Conservation (phyloP, 768 basidiomycete species). For the Dioszegia aurantiaca region DNA sequence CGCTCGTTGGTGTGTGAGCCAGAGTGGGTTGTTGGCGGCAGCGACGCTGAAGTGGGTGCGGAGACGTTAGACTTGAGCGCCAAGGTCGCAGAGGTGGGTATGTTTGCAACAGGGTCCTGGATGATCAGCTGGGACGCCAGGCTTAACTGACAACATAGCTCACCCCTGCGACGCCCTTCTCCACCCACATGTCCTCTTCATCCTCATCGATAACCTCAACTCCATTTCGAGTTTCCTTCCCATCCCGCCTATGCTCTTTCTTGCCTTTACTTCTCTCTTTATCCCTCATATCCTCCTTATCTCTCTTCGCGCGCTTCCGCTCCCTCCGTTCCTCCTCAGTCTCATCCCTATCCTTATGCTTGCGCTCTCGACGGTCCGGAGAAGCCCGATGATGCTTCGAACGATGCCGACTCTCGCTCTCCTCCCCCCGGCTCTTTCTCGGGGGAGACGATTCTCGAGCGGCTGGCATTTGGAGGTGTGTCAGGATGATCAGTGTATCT, state of each 20-base stretch:
- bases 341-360: conserved; percentile 30
- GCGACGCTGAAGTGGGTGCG: conserved; percentile 55
- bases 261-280: conserved; percentile 45
- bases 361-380: not conserved
- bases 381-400: not conserved
- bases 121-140: conserved; percentile 14
- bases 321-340: conserved; percentile 38
- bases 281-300: conserved; percentile 46
- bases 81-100: conserved; percentile 72
- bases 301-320: conserved; percentile 42
- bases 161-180: conserved; percentile 44
- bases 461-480: not conserved
- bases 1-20: conserved; percentile 59
- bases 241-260: conserved; percentile 47
- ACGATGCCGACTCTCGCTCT: not conserved
- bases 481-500: too few relatives aligned
- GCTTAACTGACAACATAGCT: conserved; percentile 17
- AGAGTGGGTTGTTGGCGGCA: conserved; percentile 57
- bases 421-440: not conserved
- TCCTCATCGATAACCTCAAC: conserved; percentile 64
- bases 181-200: conserved; percentile 62
- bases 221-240: conserved; percentile 15
- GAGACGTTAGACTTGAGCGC: conserved; percentile 65
- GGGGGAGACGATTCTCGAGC: not conserved
- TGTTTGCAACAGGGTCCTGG: conserved; percentile 56